Percentiles rank a stretch among this genome's conserved stretches.
phyloP scores from a whole-genome alignment of 371 early-diverging fungal genomes.

The Phascolomyces articulosus region DNA sequence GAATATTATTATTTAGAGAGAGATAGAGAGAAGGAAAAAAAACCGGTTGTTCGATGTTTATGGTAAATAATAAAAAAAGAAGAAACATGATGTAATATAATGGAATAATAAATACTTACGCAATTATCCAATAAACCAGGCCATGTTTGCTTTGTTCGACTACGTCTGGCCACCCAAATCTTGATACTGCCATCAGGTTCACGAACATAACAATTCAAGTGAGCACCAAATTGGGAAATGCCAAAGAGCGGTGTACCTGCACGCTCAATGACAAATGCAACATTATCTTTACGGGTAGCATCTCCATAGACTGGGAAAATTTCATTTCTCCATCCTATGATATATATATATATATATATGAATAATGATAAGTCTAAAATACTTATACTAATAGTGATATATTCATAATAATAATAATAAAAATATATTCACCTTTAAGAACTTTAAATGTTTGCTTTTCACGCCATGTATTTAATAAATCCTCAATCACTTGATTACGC shows the following conservation, averaged over 20 bases:
- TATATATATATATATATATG: no score
- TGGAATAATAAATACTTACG: slow-evolving; percentile 49
- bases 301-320: slow-evolving; percentile 79
- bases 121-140: slow-evolving; percentile 88
- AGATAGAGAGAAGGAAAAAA: no score
- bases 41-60: no score
- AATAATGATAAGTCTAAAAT: no score
- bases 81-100: no score
- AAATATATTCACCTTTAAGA: slow-evolving; percentile 28
- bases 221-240: slow-evolving; percentile 79
- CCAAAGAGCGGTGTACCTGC: slow-evolving; percentile 80
- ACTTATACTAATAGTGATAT: no score
- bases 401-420: no score
- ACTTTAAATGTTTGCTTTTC: slow-evolving; percentile 31
- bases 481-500: slow-evolving; percentile 38
- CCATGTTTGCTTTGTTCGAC: slow-evolving; percentile 82
- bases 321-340: slow-evolving; percentile 66
- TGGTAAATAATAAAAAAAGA: neutral
- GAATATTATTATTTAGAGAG: no score
- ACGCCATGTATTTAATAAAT: slow-evolving; percentile 48
- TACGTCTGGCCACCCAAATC: slow-evolving; percentile 92
- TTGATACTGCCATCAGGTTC: slow-evolving; percentile 48
- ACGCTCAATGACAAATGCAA: slow-evolving; percentile 80
- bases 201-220: slow-evolving; percentile 79
- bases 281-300: slow-evolving; percentile 29